phyloP scores from a whole-genome alignment of 768 basidiomycete species.

The Cystofilobasidium macerans region DNA sequence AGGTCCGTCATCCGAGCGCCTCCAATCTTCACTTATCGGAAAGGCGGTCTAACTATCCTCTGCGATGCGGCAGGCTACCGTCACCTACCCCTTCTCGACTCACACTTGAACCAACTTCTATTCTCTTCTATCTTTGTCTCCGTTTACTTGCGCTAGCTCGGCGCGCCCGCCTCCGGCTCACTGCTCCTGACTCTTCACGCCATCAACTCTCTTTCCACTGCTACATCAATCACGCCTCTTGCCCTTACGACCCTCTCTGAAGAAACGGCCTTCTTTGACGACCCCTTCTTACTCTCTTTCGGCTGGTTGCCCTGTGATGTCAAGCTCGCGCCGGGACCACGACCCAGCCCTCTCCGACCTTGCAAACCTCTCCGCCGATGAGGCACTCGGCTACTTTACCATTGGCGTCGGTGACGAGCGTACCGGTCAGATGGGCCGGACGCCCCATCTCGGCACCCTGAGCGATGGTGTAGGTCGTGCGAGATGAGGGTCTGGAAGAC shows the following conservation, averaged over 20 bases:
- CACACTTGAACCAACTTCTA: slow-evolving; percentile 72
- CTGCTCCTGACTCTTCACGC: no score
- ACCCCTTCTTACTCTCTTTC: no score
- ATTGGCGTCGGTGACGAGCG: neutral
- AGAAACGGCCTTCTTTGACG: no score
- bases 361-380: neutral
- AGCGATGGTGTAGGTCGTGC: neutral
- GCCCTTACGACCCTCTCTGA: no score
- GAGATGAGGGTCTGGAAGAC: neutral
- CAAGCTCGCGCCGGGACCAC: no score
- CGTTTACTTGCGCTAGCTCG: slow-evolving; percentile 41
- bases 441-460: slow-evolving; percentile 12
- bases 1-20: slow-evolving; percentile 45
- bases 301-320: no score
- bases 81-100: slow-evolving; percentile 79
- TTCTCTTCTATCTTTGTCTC: slow-evolving; percentile 88
- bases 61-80: slow-evolving; percentile 56
- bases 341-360: slow-evolving; percentile 6
- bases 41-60: neutral
- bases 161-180: neutral
- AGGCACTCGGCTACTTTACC: neutral
- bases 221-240: no score
- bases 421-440: neutral
- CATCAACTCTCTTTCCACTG: no score
- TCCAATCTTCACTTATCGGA: neutral